Evolutionary conservation across 2,329 filamentous ascomycete species (phyloP).

Genomic region (Venturia asperata): DNA sequence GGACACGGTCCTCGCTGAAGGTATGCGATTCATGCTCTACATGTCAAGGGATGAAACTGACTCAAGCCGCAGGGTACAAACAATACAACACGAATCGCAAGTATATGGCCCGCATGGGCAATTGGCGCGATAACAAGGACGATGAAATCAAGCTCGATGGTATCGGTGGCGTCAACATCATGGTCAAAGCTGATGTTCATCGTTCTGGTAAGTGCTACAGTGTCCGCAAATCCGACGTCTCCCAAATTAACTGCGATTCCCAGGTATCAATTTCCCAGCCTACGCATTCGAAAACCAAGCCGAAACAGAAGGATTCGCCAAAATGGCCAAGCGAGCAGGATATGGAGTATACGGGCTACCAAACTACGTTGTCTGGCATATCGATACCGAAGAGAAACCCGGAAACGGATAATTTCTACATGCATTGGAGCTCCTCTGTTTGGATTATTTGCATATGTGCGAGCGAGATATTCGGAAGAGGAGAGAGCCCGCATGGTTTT

Average conservation of each 20-base stretch:
- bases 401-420: conserved; percentile 53
- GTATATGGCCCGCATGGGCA: conserved; percentile 85
- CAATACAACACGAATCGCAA: conserved; percentile 84
- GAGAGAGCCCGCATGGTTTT: background rate
- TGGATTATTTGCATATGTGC: background rate
- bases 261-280: conserved; percentile 93
- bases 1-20: conserved; percentile 81
- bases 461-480: background rate
- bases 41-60: conserved; percentile 15
- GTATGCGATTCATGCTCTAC: conserved; percentile 36
- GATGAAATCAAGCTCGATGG: conserved; percentile 89
- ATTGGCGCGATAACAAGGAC: conserved; percentile 88
- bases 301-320: conserved; percentile 96
- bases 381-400: conserved; percentile 90
- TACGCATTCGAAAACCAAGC: conserved; percentile 99
- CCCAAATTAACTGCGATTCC: background rate
- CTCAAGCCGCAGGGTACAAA: conserved; percentile 65
- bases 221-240: background rate
- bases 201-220: conserved; percentile 61
- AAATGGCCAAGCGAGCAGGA: conserved; percentile 95
- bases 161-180: conserved; percentile 92
- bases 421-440: background rate
- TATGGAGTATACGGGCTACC: conserved; percentile 88
- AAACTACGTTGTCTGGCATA: conserved; percentile 98
- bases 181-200: conserved; percentile 97